phyloP scores from a whole-genome alignment of 176 grass and related monocot species.

The Triticum monococcum region DNA sequence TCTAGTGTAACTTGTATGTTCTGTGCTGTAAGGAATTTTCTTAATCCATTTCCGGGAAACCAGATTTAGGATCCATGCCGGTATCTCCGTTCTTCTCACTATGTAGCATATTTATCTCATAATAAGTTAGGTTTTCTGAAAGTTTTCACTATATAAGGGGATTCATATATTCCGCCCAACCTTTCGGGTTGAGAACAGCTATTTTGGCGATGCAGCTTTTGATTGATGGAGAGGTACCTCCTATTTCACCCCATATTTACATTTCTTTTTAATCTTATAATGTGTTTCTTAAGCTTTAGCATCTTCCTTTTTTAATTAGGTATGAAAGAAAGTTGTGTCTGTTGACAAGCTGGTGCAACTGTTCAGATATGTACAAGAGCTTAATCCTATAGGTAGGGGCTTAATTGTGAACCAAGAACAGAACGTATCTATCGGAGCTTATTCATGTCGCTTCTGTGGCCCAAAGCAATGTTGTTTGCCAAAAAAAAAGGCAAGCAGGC shows the following conservation, averaged over 20 bases:
- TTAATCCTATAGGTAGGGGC: conserved; percentile 56
- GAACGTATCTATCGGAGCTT: conserved; percentile 49
- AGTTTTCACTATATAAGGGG: background rate
- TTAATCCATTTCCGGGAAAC: conserved; percentile 56
- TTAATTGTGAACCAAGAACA: conserved; percentile 91
- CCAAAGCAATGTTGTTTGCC: background rate
- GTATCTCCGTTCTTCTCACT: conserved; percentile 21
- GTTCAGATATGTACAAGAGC: conserved; percentile 80
- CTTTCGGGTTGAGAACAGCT: conserved; percentile 70
- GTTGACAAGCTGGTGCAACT: conserved; percentile 87
- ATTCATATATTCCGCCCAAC: conserved; percentile 54
- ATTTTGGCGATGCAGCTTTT: conserved; percentile 76
- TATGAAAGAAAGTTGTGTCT: conserved; percentile 89
- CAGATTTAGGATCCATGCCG: conserved; percentile 89
- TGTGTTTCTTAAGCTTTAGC: conserved; percentile 12
- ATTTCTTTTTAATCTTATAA: background rate
- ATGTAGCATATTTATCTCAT: background rate
- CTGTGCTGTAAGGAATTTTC: background rate
- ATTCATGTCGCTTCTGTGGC: conserved; percentile 7
- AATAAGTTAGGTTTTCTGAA: conserved; percentile 8
- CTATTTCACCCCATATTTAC: background rate
- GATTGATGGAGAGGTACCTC: conserved; percentile 81
- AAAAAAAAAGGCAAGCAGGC: no score
- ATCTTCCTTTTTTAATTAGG: conserved; percentile 35
- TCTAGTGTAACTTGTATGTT: background rate